Percentiles rank a stretch among this genome's conserved stretches.
Conservation (phyloP, 1,284 basidiomycete species). For the Calocybe gambosa region DNA sequence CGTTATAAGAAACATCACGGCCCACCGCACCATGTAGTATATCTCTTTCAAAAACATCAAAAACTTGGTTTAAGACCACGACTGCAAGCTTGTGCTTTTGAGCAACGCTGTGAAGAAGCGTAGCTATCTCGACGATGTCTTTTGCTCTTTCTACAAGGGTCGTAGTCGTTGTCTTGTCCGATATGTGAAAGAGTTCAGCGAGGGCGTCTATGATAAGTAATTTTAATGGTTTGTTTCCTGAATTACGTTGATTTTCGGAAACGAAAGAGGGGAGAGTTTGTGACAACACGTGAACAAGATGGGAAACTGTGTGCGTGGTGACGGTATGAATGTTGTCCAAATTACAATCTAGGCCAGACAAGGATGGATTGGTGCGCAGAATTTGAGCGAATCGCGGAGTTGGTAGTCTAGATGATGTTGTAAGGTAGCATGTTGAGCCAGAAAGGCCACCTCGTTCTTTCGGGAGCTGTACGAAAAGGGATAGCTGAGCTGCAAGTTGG, state of each 20-base stretch:
- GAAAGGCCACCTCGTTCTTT: conserved; percentile 40
- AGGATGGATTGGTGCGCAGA: conserved; percentile 39
- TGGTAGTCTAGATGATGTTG: conserved; percentile 66
- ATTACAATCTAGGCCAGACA: conserved; percentile 40
- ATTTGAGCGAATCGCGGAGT: conserved; percentile 64
- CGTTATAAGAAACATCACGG: conserved; percentile 53
- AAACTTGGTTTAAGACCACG: conserved; percentile 82
- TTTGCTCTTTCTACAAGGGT: conserved; percentile 67
- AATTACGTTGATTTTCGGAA: conserved; percentile 23
- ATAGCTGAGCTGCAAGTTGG: conserved; percentile 75
- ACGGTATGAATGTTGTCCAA: conserved; percentile 68
- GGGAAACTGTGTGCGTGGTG: conserved; percentile 50
- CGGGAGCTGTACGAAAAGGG: conserved; percentile 70
- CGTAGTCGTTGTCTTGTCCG: conserved; percentile 45
- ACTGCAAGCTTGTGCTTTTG: conserved; percentile 61
- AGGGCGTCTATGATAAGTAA: conserved; percentile 80
- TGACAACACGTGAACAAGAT: conserved; percentile 63
- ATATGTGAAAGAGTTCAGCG: conserved; percentile 70
- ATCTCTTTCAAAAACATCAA: conserved; percentile 58
- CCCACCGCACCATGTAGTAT: conserved; percentile 19
- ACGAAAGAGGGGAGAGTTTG: conserved; percentile 60
- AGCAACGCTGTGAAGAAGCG: conserved; percentile 65
- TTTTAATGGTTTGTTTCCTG: conserved; percentile 47
- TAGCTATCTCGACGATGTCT: conserved; percentile 60
- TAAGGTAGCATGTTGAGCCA: conserved; percentile 69